These are phyloP conservation scores for Tympanopsis confertula DNA, from an alignment of 2,329 filamentous ascomycete species.

Conservation along the genomic window DNA sequence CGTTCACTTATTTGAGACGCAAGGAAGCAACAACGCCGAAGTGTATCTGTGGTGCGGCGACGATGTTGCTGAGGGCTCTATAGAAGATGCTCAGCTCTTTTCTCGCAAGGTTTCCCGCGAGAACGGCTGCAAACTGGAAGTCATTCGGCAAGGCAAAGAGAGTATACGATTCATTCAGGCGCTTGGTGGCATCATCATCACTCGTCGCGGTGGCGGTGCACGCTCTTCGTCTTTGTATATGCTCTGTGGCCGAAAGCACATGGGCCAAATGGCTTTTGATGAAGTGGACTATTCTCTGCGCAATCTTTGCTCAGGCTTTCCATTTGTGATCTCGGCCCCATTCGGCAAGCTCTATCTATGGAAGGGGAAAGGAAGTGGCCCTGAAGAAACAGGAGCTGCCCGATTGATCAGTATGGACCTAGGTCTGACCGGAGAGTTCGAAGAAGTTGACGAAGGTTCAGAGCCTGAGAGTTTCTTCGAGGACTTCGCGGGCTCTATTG, in stretches of 20 bases:
- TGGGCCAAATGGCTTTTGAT: neutral
- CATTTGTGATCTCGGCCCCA: neutral
- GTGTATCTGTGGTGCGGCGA: neutral
- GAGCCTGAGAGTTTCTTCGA: slow-evolving; percentile 1
- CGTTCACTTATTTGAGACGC: neutral
- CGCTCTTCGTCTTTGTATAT: neutral
- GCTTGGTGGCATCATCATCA: neutral
- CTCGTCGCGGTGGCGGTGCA: neutral
- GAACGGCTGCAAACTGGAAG: neutral
- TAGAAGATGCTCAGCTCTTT: neutral
- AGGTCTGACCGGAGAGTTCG: neutral
- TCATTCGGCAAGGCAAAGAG: slow-evolving; percentile 1
- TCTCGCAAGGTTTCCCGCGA: neutral
- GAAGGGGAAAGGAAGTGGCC: neutral
- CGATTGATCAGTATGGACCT: neutral
- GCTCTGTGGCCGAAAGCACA: neutral
- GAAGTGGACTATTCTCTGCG: neutral
- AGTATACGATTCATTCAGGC: neutral
- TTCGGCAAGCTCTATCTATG: slow-evolving; percentile 1
- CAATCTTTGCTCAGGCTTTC: slow-evolving; percentile 1
- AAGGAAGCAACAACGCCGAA: neutral
- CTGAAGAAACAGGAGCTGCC: neutral
- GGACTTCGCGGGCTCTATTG: neutral
- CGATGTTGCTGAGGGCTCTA: neutral
- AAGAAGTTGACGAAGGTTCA: neutral